Base-by-base conservation (phyloP, 257 asterid species). In the Jaltomata sinuosa region DNA sequence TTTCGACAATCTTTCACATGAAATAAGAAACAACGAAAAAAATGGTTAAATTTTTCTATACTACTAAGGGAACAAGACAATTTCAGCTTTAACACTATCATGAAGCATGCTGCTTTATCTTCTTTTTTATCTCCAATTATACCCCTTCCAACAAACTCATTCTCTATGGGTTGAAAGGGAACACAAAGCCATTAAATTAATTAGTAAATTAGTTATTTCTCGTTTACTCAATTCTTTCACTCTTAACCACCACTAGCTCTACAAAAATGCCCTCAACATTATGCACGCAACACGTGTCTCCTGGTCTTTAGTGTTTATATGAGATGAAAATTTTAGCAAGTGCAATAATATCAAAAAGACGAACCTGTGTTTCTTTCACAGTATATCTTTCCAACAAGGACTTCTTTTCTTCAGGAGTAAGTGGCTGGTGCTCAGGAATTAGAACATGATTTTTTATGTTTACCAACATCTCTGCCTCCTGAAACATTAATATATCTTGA, bases 341-440 rank as follows among this genome's bases (percentile, higher is more conserved):
- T 42, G 53, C 38, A 45, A 74, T 45, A 59, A 22, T 22, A 5
- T 59, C 22, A 22, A 14, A 25, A 81, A 34, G 3, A 42, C 90
- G 27, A 85, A 94, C 98, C 98, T 94, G 98, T 29, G 96, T 94
- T 86, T 94, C 99, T 82, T 95, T 95, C 87, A 95, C 97, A 0
- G 98, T 94, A 83, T 95, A 95, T 90, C 98, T 89, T 84, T 93
- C 97, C 61, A 95, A 91, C 91, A 95, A 83, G 9, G 94, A 89
- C 83, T 93, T 95, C 92, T 95, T 94, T 89, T 95, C 97, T 59
- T 92, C 97, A n/a, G 88, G 80, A 19, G 89, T 84, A 21, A 95
- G 95, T 83, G 94, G 80, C 91, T 90, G 93, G 83, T 95, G 99
- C 90, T 93, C 92, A 3, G 98, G 98, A 74, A 93, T 94, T 82